Evolutionary conservation across 31 red algal genomes (phyloP).

Genomic region (Porphyra umbilicalis): DNA sequence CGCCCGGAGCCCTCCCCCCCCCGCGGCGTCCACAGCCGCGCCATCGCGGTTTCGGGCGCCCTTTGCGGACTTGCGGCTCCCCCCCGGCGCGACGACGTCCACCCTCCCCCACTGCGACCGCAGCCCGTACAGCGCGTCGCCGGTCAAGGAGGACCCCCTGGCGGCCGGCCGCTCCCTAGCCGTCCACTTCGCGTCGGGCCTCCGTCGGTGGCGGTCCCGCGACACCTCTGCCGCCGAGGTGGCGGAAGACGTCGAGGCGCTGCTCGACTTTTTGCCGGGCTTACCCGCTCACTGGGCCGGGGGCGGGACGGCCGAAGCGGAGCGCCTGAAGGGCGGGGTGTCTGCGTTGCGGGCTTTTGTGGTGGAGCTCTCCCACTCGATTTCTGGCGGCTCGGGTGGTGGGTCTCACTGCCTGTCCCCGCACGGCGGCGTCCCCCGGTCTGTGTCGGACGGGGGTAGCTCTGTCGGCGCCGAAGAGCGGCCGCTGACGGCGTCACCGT

Average conservation of each 20-base stretch:
- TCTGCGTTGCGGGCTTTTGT: neutral
- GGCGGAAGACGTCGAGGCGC: neutral
- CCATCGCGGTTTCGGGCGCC: neutral
- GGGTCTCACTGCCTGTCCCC: neutral
- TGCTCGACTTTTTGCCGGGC: neutral
- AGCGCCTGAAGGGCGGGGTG: neutral
- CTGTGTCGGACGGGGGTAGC: neutral
- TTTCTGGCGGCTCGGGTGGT: neutral
- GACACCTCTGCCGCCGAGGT: neutral
- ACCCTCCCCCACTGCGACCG: neutral
- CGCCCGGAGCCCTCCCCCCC: too few species aligned
- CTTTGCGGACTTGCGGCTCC: neutral
- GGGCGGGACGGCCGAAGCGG: neutral
- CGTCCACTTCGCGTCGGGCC: neutral
- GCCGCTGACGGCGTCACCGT: neutral
- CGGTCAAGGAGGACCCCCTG: neutral
- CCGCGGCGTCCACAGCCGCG: too few species aligned
- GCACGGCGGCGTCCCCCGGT: neutral
- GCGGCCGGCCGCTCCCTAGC: neutral
- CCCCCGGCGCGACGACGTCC: neutral
- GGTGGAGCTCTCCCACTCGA: neutral
- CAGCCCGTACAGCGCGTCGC: neutral
- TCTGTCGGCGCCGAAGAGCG: neutral
- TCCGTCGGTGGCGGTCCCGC: neutral
- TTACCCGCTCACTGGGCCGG: neutral